These are phyloP conservation scores for Aquanectria penicillioides DNA, from an alignment of 2,329 filamentous ascomycete genomes.

Conservation along the genomic window DNA sequence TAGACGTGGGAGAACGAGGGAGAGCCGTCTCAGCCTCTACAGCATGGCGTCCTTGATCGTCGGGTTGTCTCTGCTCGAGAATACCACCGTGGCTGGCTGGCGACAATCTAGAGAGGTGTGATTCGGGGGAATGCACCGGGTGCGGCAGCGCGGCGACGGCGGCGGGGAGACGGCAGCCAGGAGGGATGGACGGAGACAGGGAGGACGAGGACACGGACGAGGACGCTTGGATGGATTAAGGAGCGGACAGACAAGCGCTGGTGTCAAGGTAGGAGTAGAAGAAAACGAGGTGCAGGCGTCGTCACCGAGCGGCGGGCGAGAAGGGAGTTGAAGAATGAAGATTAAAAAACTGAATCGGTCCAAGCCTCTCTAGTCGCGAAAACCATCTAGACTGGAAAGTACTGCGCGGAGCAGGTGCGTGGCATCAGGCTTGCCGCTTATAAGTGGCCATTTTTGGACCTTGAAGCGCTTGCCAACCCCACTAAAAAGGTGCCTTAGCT, in stretches of 20 bases:
- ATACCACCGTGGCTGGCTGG: background rate
- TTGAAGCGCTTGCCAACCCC: background rate
- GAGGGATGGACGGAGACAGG: background rate
- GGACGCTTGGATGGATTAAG: conserved; percentile 2
- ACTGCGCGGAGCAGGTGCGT: conserved; percentile 19
- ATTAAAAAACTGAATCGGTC: background rate
- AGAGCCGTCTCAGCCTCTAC: background rate
- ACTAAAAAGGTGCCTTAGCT: conserved; percentile 12
- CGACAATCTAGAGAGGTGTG: background rate
- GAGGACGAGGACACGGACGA: background rate
- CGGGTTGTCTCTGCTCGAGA: background rate
- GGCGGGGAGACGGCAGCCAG: background rate
- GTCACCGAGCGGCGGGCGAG: too few relatives aligned
- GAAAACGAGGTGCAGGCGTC: background rate
- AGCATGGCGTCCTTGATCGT: conserved; percentile 2
- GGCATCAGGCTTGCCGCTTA: conserved; percentile 18
- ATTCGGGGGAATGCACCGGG: conserved; percentile 3
- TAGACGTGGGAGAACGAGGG: background rate
- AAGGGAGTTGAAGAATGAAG: background rate
- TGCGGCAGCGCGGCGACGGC: background rate
- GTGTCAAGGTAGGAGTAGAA: background rate
- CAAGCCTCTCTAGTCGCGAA: background rate
- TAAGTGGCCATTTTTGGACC: conserved; percentile 15
- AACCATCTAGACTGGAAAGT: conserved; percentile 9
- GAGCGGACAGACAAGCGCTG: background rate